Conservation (phyloP, 2,329 filamentous ascomycete genomes). For the Cladosporium sp. region DNA sequence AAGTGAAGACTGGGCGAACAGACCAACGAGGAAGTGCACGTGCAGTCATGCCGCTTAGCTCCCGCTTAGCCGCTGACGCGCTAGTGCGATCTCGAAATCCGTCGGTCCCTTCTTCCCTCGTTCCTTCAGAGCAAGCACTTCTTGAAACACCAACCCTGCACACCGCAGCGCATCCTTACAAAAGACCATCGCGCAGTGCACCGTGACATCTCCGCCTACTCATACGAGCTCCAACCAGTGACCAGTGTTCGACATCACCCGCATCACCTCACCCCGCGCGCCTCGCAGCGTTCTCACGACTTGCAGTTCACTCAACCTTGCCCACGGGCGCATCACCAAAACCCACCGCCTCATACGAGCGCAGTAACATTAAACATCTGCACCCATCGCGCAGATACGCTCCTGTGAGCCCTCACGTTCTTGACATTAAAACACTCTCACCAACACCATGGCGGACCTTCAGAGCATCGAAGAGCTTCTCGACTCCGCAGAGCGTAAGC, state of each 20-base stretch:
- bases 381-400: slow-evolving; percentile 11
- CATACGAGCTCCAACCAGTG: not conserved
- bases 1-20: not conserved
- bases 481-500: slow-evolving; percentile 57
- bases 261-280: not conserved
- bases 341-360: slow-evolving; percentile 1
- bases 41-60: not conserved
- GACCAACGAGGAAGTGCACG: slow-evolving; percentile 10
- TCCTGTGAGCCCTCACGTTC: slow-evolving; percentile 20
- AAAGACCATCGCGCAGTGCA: not conserved
- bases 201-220: not conserved
- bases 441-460: slow-evolving; percentile 25
- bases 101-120: not conserved
- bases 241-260: slow-evolving; percentile 13
- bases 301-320: slow-evolving; percentile 12
- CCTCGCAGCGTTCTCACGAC: slow-evolving; percentile 14
- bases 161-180: slow-evolving; percentile 1
- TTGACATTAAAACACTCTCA: slow-evolving; percentile 13
- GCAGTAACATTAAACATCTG: slow-evolving; percentile 1
- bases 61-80: not conserved
- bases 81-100: slow-evolving; percentile 7
- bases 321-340: not conserved
- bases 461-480: slow-evolving; percentile 77
- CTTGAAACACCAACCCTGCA: not conserved
- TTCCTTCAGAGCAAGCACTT: not conserved